Percentiles rank a stretch among this genome's conserved stretches.
phyloP scores from a whole-genome alignment of 129 eudicot species.

The Tagetes erecta region DNA sequence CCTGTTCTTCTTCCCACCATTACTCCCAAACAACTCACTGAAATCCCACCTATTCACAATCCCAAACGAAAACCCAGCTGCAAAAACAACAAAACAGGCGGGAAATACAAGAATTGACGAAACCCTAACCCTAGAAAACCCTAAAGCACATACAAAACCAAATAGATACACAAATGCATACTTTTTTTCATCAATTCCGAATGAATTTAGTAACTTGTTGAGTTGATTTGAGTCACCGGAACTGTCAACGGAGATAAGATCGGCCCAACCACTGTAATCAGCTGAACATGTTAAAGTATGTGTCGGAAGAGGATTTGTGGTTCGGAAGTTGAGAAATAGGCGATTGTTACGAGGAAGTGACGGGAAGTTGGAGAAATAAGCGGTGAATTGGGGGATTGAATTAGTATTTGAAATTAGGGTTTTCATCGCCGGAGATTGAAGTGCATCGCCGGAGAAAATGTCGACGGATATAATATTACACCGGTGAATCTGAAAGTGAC shows the following conservation, averaged over 20 bases:
- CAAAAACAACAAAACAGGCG: slow-evolving; percentile 81
- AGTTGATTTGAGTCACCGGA: slow-evolving; percentile 74
- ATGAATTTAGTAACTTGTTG: slow-evolving; percentile 45
- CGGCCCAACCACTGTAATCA: slow-evolving; percentile 74
- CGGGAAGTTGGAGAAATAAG: slow-evolving; percentile 33
- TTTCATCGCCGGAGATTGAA: slow-evolving; percentile 39
- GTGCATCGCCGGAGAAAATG: slow-evolving; percentile 13
- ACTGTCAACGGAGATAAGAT: slow-evolving; percentile 38
- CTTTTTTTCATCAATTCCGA: slow-evolving; percentile 71
- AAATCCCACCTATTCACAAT: slow-evolving; percentile 57
- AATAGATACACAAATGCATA: slow-evolving; percentile 70
- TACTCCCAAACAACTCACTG: slow-evolving; percentile 42
- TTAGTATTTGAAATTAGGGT: slow-evolving; percentile 32
- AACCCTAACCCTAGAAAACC: slow-evolving; percentile 77
- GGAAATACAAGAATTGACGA: slow-evolving; percentile 76
- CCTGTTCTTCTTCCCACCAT: slow-evolving; percentile 33
- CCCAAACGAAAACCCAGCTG: slow-evolving; percentile 85
- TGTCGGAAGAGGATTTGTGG: slow-evolving; percentile 19
- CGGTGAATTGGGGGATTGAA: slow-evolving; percentile 25
- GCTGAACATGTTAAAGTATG: slow-evolving; percentile 36
- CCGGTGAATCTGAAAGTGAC: slow-evolving; percentile 1
- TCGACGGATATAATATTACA: slow-evolving; percentile 16
- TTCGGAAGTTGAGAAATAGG: slow-evolving; percentile 26
- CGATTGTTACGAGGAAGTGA: slow-evolving; percentile 32
- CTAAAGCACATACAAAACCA: slow-evolving; percentile 89